Evolutionary conservation across 1,284 basidiomycete species (phyloP), one percentile per base, ranked within the genome.

Genomic region (Prillingera fragicola): DNA sequence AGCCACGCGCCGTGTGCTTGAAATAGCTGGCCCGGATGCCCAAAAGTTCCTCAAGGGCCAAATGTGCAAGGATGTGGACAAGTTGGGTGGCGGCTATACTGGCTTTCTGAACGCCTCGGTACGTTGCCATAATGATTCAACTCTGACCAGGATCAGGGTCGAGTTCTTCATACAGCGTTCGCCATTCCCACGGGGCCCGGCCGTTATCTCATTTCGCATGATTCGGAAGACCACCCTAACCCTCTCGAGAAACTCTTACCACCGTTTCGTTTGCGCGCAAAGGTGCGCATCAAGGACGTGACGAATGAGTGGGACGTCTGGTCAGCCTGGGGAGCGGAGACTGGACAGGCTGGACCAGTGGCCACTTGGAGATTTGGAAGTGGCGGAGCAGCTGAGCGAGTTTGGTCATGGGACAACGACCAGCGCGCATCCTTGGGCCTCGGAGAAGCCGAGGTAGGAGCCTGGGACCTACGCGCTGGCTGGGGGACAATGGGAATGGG

Each of bases 61-160:
- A 34, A 77, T 92, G 35, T 31, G 79, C 74, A 62, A 80, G 75
- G 56, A 78, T 84, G 38, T 78, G 73, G 71, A 67, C 24, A 67
- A 74, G 28, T 65, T 77, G 7, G 73, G 69, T 41, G 74, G 76
- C 28, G 82, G 83, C 52, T 96, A 84, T 64, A 82, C 85, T 22
- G 81, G 83, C 1, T 83, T 97, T 61, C 74, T 97, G 23, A 86
- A 90, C 60, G 85, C 91, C 28, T 87, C 89, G 76, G 88, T 83
- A 68, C 56, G 78, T 69, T 22, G 18, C 56, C 14, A 10, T 2
- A 21, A 3, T 21, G 15, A 5, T 33, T 37, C 19, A 12, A 17
- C 33, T 41, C 38, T 4, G 8, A 3, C 21, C 14, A 18, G 6
- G 13, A 34, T 8, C 65, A 95, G 85, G 95, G 95, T 32, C 80